A percentile compares a stretch with the other conserved stretches of the same genome.
Conservation (phyloP, 768 basidiomycete species). For the Tricholoma terreum region DNA sequence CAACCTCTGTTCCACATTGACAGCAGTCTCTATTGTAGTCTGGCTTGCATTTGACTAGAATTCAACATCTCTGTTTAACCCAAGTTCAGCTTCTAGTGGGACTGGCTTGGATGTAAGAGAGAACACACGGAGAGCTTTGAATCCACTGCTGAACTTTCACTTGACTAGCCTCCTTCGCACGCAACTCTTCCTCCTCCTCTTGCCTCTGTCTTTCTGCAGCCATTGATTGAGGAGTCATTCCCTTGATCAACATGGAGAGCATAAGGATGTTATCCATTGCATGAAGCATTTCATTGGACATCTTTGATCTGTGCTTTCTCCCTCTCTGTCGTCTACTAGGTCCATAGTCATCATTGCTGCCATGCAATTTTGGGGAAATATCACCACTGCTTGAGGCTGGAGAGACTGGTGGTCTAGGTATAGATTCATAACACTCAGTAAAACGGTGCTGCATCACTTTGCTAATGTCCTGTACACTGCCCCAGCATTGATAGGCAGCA, state of each 20-base stretch:
- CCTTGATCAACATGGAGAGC: background rate
- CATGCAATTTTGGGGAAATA: background rate
- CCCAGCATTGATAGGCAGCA: too few relatives aligned
- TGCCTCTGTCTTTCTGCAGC: too few relatives aligned
- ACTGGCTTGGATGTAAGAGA: background rate
- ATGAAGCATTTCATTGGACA: background rate
- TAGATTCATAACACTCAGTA: slow-evolving; percentile 3
- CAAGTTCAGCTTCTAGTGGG: too few relatives aligned
- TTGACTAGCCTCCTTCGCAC: too few relatives aligned
- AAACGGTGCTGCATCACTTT: slow-evolving; percentile 9
- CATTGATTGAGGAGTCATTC: background rate
- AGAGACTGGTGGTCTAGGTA: slow-evolving; percentile 7
- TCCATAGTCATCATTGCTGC: background rate
- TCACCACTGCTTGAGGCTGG: background rate
- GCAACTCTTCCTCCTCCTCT: too few relatives aligned
- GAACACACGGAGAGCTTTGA: background rate
- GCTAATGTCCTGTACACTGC: slow-evolving; percentile 7
- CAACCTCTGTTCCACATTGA: too few relatives aligned
- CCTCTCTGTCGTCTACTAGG: background rate
- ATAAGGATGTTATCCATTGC: too few relatives aligned
- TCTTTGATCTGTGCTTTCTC: background rate
- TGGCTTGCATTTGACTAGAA: too few relatives aligned
- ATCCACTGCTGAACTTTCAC: background rate
- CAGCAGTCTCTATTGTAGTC: too few relatives aligned
- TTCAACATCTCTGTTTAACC: too few relatives aligned